Base-by-base conservation (phyloP, 768 basidiomycete genomes). In the Boletus subparvulus region DNA sequence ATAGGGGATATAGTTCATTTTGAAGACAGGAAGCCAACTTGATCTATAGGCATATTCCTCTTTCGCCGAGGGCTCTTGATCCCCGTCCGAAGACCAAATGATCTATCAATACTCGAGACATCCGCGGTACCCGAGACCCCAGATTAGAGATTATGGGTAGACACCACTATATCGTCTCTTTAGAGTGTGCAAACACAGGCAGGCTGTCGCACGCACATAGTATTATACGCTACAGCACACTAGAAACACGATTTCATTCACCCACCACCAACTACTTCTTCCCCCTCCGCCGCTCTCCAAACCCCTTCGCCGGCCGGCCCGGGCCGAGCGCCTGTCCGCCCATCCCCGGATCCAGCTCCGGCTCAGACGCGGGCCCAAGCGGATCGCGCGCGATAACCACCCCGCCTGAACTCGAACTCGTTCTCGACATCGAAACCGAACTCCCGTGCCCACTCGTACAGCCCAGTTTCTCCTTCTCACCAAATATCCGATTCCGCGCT, bases 401-500 rank as follows among this genome's bases (percentile, higher is more conserved):
- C 50, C 47, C 42, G 16, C 56, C 42, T 14, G 53, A 37, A 36
- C 32, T 35, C 17, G 50, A 40, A 21, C 50, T 33, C 37, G 53
- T 30, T 30, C 28, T 30, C 28, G 28, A 30, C 28, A 30, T 30
- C 28, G 28, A 30, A 6, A 4, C 44, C 32, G 44, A 39, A 11
- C 55, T 6, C 28, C 6, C 28, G 8, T 30, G 28, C 28, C 28
- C 28, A 30, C 4, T 33, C 9, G 11, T 3, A 35, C 35, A n/a
- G 21, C 50, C 35, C 24, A 6, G 8, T 42, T 47, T 64, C 4
- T 60, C 58, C 28, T 64, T 58, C 17, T 61, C 62, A 4, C 84
- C 83, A 58, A 91, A 92, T 50, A 92, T 91, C 21, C 90, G 79
- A 52, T 86, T 83, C 28, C 90, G 75, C 3, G 90, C 88, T 19